Percentiles rank a stretch among this genome's conserved stretches.
Evolutionary conservation across 108 stramenopile species (phyloP).

Genomic region (Fistulifera pelliculosa): DNA sequence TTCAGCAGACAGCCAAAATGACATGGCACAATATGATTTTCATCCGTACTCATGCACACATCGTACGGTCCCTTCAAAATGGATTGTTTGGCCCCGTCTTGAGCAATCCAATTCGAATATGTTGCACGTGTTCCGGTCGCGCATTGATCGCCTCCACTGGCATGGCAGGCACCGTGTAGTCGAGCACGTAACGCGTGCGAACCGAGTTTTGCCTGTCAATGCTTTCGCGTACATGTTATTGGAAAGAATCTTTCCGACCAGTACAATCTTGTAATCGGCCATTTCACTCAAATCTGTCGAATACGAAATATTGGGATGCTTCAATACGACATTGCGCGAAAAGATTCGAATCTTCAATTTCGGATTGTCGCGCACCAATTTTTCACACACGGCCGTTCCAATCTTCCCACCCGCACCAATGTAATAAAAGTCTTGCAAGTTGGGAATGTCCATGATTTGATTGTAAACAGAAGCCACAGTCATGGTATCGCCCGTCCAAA

Average conservation of each 20-base stretch:
- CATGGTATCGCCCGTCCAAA: constrained; percentile 71
- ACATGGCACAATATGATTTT: constrained; percentile 63
- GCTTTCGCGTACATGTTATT: constrained; percentile 46
- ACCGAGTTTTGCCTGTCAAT: constrained; percentile 24
- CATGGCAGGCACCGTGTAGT: constrained; percentile 61
- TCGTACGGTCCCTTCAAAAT: constrained; percentile 55
- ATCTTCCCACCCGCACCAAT: constrained; percentile 70
- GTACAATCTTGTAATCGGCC: constrained; percentile 46
- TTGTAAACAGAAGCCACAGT: constrained; percentile 60
- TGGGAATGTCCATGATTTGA: constrained; percentile 43
- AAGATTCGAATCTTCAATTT: constrained; percentile 58
- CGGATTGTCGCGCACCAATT: constrained; percentile 32
- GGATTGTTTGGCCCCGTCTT: constrained; percentile 31
- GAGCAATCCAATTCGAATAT: constrained; percentile 51
- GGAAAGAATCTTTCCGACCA: constrained; percentile 50
- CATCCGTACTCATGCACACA: constrained; percentile 47
- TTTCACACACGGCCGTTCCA: constrained; percentile 54
- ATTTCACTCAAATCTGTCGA: constrained; percentile 47
- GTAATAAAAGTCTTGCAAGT: constrained; percentile 44
- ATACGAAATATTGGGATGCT: constrained; percentile 64
- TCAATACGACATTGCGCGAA: constrained; percentile 37
- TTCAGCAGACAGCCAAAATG: constrained; percentile 67
- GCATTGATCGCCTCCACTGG: constrained; percentile 18
- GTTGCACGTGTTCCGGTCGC: constrained; percentile 27
- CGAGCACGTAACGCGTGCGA: constrained; percentile 44